Evolutionary conservation across 2,329 filamentous ascomycete species (phyloP), one percentile per base, ranked within the genome.

Genomic region (Microsporum ferrugineum): DNA sequence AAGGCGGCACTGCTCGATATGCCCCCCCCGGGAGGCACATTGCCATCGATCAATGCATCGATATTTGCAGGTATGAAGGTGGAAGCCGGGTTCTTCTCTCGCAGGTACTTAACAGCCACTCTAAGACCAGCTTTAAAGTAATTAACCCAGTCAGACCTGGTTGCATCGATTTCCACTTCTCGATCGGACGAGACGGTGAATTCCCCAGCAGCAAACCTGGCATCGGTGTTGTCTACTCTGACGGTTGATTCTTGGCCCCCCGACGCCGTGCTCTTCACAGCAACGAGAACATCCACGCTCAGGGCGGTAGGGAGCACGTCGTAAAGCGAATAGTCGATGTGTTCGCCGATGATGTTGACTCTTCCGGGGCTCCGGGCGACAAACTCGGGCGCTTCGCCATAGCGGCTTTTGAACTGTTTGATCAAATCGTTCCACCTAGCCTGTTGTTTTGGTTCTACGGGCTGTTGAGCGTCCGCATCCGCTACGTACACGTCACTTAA

Each of bases 261-360:
- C 3, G 71, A 65, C 7, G 73, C 69, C 39, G 81, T 73, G 33
- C 79, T 72, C 33, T 80, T 79, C 61, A 96, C 88, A 59, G 92
- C 94, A 70, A 99, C 83, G 63, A 99, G 82, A 61, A 91, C 87
- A 74, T 99, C 94, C 64, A 90, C 88, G 4, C 88, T 90, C 66
- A 97, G 91, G 64, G 92, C 94, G 85, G 96, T 96, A 59, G 94
- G 94, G 29, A 99, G 81, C 63, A 96, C 91, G 68, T 94, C 87
- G 79, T 97, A 99, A 23, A 99, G 84, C 12, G 90, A 96, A 78
- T 99, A 99, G 78, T 99, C 94, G 70, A 99, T 96, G 78, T 99
- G 94, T 81, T 99, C 94, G 74, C 94, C 94, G 72, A 99, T 96
- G 71, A 99, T 94, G 78, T 97, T 97, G 66, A 99, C 94, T 66